Base-by-base conservation (phyloP, 2,329 filamentous ascomycete species). In the Colletotrichum sansevieriae region DNA sequence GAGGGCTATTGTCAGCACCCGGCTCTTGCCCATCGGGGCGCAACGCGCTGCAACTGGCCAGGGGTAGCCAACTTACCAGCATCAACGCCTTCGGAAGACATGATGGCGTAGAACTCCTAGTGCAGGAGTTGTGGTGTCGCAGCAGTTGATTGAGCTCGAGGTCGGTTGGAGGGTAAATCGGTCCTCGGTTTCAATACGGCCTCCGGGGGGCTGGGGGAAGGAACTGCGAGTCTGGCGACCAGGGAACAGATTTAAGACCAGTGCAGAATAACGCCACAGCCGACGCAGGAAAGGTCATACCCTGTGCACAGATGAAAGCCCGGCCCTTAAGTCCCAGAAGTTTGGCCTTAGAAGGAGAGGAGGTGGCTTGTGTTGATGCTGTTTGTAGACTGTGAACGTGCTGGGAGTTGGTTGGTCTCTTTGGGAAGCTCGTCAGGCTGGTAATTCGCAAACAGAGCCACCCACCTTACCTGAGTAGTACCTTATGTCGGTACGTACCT, bases 71-170 rank as follows among this genome's bases (percentile, higher is more conserved):
- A 51, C 70, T 63, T 35, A 71, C 70, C 58, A 15, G 67, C 57
- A 67, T 71, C 70, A 18, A 51, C 70, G 49, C 57, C 63, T 29
- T 71, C 70, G 8, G 58, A 59, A 41, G 70, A 66, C 70, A 71
- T 71, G n/a, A 61, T 39, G 59, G 11, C 44, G 54, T 29, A 20
- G 10, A 33, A 29, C 22, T 69, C 49, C 47, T 56, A 25, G 54
- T 37, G 18, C 3, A 35, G 47, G n/a, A 61, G 47, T 20, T 15
- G 13, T 22, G 20, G 43, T 66, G 15, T 15, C 39, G 51, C 43
- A 20, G n/a, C 37, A 13, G 37, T 15, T 39, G 37, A 20, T 8
- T 46, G 29, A 29, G 29, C 18, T 29, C 13, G 11, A 51, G 47
- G n/a, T 25, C 37, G 18, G 33, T 33, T 41, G 22, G 52, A 55